phyloP scores from a whole-genome alignment of 2,329 filamentous ascomycete genomes.

The Teratosphaeria gauchensis region DNA sequence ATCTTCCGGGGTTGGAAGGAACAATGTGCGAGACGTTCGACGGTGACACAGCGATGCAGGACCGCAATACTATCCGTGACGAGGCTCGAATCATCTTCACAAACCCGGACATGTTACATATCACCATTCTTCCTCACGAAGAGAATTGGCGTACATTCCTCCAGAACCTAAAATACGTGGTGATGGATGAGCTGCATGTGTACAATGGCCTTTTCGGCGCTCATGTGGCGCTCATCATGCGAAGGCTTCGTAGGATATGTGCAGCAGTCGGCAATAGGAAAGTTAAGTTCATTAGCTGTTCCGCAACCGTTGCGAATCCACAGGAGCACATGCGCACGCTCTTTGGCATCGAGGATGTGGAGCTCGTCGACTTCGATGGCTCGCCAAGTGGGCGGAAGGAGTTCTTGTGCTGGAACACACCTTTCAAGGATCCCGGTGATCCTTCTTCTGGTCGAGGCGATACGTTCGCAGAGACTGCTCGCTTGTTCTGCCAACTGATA shows the following conservation, averaged over 20 bases:
- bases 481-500: conserved; percentile 82
- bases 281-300: conserved; percentile 90
- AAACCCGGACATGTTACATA: conserved; percentile 95
- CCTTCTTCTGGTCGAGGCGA: conserved; percentile 78
- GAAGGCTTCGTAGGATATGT: conserved; percentile 75
- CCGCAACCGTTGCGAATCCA: conserved; percentile 90
- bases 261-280: conserved; percentile 77
- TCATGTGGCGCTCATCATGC: conserved; percentile 91
- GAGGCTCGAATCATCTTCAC: conserved; percentile 91
- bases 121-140: conserved; percentile 88
- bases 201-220: conserved; percentile 94
- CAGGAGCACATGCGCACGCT: conserved; percentile 84
- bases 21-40: conserved; percentile 87
- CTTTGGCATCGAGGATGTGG: conserved; percentile 78
- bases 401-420: conserved; percentile 96
- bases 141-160: conserved; percentile 79
- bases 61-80: conserved; percentile 71
- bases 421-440: conserved; percentile 80
- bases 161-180: conserved; percentile 82
- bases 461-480: conserved; percentile 74
- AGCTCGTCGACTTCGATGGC: conserved; percentile 79
- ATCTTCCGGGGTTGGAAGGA: conserved; percentile 67
- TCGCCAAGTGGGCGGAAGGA: conserved; percentile 89
- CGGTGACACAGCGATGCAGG: conserved; percentile 78
- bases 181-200: conserved; percentile 77